Conservation (phyloP, 805 yeast species). For the Ascoidea rubescens region DNA sequence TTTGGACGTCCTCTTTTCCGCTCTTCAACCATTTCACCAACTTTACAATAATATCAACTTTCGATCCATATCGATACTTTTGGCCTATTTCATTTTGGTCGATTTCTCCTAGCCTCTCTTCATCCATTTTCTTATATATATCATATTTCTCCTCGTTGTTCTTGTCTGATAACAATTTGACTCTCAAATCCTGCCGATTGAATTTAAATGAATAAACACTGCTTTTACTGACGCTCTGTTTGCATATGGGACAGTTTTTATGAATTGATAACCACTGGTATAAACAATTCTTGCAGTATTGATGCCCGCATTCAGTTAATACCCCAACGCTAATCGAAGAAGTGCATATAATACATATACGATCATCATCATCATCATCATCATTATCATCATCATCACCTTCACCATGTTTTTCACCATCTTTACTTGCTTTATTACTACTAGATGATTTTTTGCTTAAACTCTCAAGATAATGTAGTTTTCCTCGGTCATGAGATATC, state of each 20-base stretch:
- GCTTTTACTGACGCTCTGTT: constrained; percentile 28
- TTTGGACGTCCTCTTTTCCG: constrained; percentile 48
- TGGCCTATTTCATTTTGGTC: constrained; percentile 22
- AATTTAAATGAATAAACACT: constrained; percentile 63
- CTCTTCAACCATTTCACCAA: constrained; percentile 52
- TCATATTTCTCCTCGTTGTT: neutral
- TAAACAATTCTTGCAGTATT: constrained; percentile 74
- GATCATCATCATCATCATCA: constrained; percentile 22
- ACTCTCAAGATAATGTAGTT: constrained; percentile 35
- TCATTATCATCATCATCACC: constrained; percentile 17
- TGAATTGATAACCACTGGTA: constrained; percentile 53
- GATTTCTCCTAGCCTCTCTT: constrained; percentile 29
- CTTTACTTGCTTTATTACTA: neutral
- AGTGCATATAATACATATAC: constrained; percentile 69
- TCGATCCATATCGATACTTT: constrained; percentile 58
- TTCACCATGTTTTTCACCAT: constrained; percentile 6
- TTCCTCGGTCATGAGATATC: constrained; percentile 21
- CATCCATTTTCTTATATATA: constrained; percentile 23
- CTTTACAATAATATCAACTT: constrained; percentile 69
- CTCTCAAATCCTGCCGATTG: constrained; percentile 36
- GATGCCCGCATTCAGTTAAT: constrained; percentile 84
- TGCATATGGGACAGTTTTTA: constrained; percentile 72
- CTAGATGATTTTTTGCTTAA: constrained; percentile 18
- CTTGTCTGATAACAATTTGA: constrained; percentile 24
- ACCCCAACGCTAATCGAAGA: constrained; percentile 60